Evolutionary conservation across 2,329 filamentous ascomycete species (phyloP), one percentile per base, ranked within the genome.

Genomic region (Talaromyces sp.): DNA sequence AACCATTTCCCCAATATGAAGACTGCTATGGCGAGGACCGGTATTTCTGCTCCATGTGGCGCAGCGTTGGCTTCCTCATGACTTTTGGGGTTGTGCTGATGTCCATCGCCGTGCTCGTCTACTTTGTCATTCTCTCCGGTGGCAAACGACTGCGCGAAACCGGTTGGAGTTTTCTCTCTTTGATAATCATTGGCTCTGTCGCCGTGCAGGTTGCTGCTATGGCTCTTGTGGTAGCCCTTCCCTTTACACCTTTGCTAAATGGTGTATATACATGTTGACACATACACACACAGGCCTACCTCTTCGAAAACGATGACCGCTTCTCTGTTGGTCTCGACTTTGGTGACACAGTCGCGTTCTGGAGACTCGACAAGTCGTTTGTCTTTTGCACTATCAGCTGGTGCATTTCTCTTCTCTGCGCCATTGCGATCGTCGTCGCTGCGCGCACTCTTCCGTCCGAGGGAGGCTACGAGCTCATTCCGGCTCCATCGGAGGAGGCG

Each of bases 31-130:
- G 82, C 68, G 84, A 86, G 58, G 85, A 88, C 68, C 83, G 86
- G 57, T 86, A 87, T 70, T 97, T 98, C 78, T 98, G 95, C 81
- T 89, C 87, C 69, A 89, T 96, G 83, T 99, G 94, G 94, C 85
- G 90, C 63, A 91, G 87, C 30, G 87, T 92, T 40, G 92, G 91
- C 28, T 98, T 97, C 77, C 78, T 96, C 66, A 92, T 96, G 79
- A 90, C 88, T 58, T 90, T 97, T 68, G 85, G 90, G 7, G 85
- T 92, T 42, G 87, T 96, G n/a, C 74, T 95, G 44, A 89, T 96
- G 75, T 84, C 95, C 47, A 91, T 89, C 60, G 87, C 87, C 6
- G 77, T 96, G n/a, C 87, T 96, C 31, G 86, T 88, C 18, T 96
- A 94, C 75, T 71, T 88, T 33, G 85, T 96, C 56, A 86, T 96